Evolutionary conservation across 2,329 filamentous ascomycete genomes (phyloP), one percentile per base, ranked within the genome.

Genomic region (Fusarium equiseti): DNA sequence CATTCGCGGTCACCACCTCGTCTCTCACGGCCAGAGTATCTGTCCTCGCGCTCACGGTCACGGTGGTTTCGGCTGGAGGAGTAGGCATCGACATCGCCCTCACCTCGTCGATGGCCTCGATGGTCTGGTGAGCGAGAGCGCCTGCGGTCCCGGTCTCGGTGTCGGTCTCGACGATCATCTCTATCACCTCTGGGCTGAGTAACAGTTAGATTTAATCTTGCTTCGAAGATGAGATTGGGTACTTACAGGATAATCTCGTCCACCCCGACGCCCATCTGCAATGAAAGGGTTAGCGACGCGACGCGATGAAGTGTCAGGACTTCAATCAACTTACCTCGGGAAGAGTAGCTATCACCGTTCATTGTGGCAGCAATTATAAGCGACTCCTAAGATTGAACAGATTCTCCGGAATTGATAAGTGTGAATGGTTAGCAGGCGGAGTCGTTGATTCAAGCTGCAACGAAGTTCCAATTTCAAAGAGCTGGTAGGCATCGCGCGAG

Each of bases 31-130:
- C 91, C 91, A 40, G 89, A 89, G 79, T 98, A 98, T 78, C 95
- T 89, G 75, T 98, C 95, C 81, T 98, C 95, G 68, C 95, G 92
- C 83, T 98, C 95, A 68, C 95, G 88, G 79, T 97, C 95, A 79
- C 95, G 90, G 80, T 97, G 97, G 83, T 91, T 95, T 74, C 95
- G 92, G 81, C 94, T 97, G 8, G 93, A 94, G 22, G 95, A 97
- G 83, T 98, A 98, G 60, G 92, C 90, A 81, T 98, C 94, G 80
- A 95, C 93, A 63, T 89, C 87, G 80, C 88, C 89, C 54, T 96
- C 92, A 74, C 92, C 92, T 74, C 93, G 90, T 62, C 91, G 88
- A 72, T 89, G 85, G 76, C 88, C 76, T 64, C 82, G 87, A 77
- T 93, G 90, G 75, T 92, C 90, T 62, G 95, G 95, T 20, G 95